Base-by-base conservation (phyloP, 768 basidiomycete genomes). In the Boletus insuetus region DNA sequence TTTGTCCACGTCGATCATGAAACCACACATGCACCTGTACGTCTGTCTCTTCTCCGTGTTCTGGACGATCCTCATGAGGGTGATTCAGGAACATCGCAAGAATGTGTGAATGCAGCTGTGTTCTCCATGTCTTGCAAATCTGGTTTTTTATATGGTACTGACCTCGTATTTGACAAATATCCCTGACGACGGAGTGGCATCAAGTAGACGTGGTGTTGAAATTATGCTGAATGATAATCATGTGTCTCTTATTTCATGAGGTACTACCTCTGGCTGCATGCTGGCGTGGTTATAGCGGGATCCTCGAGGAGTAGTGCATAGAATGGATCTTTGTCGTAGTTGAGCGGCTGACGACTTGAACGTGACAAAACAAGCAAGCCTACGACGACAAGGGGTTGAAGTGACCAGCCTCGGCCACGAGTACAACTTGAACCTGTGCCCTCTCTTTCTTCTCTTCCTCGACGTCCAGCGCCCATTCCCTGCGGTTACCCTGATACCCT, bases 1-100 rank as follows among this genome's bases (percentile, higher is more conserved):
- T 97, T 95, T 69, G 93, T 97, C 24, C 94, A 97, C 67, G 91
- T 96, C 55, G 94, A 97, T 73, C 88, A 96, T 64, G 94, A 96
- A 73, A 87, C 89, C 6, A 87, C 86, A n/a, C 94, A 95, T 72
- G 64, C 75, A 16, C 84, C 84, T 12, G 85, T 86, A 53, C 44
- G 78, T 64, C 31, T 52, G 2, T 43, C 24, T 35, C 20, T 31
- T 20, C 34, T 58, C 22, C 11, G 24, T 17, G 26, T 45, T 34
- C n/a, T 14, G 26, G 43, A 29, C 20, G 7, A 22, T 49, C 50
- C 41, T 48, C 38, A 10, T 19, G 46, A 42, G 55, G 40, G 38
- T 31, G 29, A 22, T 46, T 13, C 57, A 80, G 78, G 78, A 79
- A 58, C 79, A 80, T 47, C 75, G 79, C 51, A 80, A 80, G 55